Base-by-base conservation (phyloP, 345 rosid genomes). In the Populus davidiana region DNA sequence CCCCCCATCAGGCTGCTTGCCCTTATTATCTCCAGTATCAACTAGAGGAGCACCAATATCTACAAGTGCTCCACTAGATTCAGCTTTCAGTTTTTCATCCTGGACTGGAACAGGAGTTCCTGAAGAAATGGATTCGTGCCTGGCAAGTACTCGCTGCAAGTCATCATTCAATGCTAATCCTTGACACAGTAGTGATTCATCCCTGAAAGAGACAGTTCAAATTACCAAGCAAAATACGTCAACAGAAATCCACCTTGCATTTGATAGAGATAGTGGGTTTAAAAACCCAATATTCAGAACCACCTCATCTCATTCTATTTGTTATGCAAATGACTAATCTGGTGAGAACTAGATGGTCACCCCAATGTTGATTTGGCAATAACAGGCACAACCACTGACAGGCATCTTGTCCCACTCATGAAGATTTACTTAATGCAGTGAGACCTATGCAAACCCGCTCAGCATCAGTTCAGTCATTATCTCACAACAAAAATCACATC, bases 121-220 rank as follows among this genome's bases (percentile, higher is more conserved):
- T 25, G 97, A 89, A 83, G 97, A 84, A 80, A 96, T 83, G 76
- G 92, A 83, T 86, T 96, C 97, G 78, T 96, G 95, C 84, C 86
- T 96, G 73, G 93, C 93, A 74, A 96, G 86, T 75, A 96, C 83
- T 71, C 93, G 97, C 82, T 96, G 97, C 97, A 96, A 84, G 85
- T 94, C 98, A 84, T 96, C 99, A 88, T 96, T 96, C 81, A 94
- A 77, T 36, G 95, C 89, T 80, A 96, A 87, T 77, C 98, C 99
- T 86, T 94, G 97, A 79, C 94, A 83, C 73, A 96, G 85, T 76
- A 96, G 89, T 49, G 95, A 90, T 81, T 96, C 97, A 67, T 96
- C 99, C 88, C 99, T 96, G 88, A 72, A 89, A 71, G n/a, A 70
- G 36, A 73, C 27, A 77, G 63, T 67, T 4, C 4, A 21, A 65